A percentile compares a stretch with the other conserved stretches of the same genome.
Conservation (phyloP, 257 asterid species). For the Solanum tarapatanum region DNA sequence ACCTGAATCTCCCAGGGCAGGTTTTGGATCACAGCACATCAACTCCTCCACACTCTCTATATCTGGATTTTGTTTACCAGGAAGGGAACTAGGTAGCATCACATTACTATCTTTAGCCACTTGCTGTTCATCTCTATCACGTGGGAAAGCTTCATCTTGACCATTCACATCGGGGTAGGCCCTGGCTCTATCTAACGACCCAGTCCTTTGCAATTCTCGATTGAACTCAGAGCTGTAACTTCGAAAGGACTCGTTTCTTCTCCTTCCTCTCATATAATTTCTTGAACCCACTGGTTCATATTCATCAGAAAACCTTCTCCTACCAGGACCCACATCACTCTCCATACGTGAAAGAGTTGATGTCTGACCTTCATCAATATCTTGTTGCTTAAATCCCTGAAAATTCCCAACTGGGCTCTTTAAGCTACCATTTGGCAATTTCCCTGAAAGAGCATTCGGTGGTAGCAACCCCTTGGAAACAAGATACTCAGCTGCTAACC, state of each 20-base stretch:
- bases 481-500: slow-evolving; percentile 78
- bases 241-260: slow-evolving; percentile 46
- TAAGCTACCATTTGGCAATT: slow-evolving; percentile 41
- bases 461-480: slow-evolving; percentile 72
- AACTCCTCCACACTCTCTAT: neutral
- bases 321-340: slow-evolving; percentile 37
- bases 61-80: slow-evolving; percentile 21
- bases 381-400: slow-evolving; percentile 31
- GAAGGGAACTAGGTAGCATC: slow-evolving; percentile 23
- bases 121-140: slow-evolving; percentile 29
- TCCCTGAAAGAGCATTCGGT: slow-evolving; percentile 60
- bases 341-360: slow-evolving; percentile 64
- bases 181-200: slow-evolving; percentile 44
- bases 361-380: slow-evolving; percentile 39
- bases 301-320: slow-evolving; percentile 55
- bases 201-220: slow-evolving; percentile 48
- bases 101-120: slow-evolving; percentile 24
- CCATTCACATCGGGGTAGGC: slow-evolving; percentile 25
- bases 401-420: slow-evolving; percentile 31
- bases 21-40: slow-evolving; percentile 15
- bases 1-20: slow-evolving; percentile 17
- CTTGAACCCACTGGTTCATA: slow-evolving; percentile 33
- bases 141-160: slow-evolving; percentile 25
- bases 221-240: slow-evolving; percentile 40
- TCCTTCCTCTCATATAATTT: slow-evolving; percentile 44